Conservation (phyloP, 768 basidiomycete species). For the Suillus subalutaceus region DNA sequence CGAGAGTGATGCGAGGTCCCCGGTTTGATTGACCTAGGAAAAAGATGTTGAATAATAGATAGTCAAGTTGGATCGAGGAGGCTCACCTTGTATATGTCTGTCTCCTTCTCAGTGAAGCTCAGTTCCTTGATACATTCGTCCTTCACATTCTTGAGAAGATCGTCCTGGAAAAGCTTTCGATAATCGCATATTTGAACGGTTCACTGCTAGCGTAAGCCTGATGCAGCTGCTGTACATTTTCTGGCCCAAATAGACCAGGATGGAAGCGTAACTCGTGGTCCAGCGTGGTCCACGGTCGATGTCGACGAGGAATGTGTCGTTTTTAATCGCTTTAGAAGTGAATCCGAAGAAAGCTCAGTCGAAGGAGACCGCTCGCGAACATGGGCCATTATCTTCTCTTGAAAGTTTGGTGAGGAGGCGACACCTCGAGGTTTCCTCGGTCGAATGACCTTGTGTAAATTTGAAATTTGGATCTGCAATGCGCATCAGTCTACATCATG, state of each 20-base stretch:
- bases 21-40: slow-evolving; percentile 90
- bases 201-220: slow-evolving; percentile 55
- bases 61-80: neutral
- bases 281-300: slow-evolving; percentile 16
- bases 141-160: slow-evolving; percentile 77
- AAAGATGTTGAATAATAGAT: slow-evolving; percentile 10
- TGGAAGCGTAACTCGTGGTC: slow-evolving; percentile 26
- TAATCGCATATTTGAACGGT: slow-evolving; percentile 83
- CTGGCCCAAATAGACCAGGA: slow-evolving; percentile 57
- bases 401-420: slow-evolving; percentile 2
- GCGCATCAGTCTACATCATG: too few species aligned
- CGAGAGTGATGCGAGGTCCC: slow-evolving; percentile 91
- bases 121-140: slow-evolving; percentile 82
- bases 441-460: neutral
- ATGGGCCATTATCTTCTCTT: slow-evolving; percentile 41
- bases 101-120: slow-evolving; percentile 91
- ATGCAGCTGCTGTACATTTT: slow-evolving; percentile 57
- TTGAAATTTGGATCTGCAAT: neutral
- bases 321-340: slow-evolving; percentile 40
- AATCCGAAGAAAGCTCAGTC: slow-evolving; percentile 30
- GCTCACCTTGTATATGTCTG: slow-evolving; percentile 93
- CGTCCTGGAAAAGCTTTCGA: slow-evolving; percentile 84
- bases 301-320: slow-evolving; percentile 34
- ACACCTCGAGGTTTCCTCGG: neutral
- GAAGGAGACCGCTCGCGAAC: slow-evolving; percentile 51